Base-by-base conservation (phyloP, 495 filamentous ascomycete genomes). In the Penicillium alfredii region DNA sequence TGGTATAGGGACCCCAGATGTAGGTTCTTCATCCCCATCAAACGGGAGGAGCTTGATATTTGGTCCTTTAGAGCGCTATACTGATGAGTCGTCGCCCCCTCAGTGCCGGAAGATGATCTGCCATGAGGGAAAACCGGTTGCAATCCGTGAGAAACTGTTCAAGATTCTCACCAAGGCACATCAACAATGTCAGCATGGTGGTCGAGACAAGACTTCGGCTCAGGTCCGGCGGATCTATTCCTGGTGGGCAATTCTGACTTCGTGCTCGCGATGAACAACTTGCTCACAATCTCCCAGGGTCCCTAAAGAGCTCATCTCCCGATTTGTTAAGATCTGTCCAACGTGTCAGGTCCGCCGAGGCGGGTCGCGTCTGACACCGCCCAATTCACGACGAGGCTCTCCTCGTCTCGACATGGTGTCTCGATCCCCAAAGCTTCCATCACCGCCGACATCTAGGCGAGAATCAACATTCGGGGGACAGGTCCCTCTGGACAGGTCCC, bases 111-210 rank as follows among this genome's bases (percentile, higher is more conserved):
- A 68, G 35, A 66, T 71, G 63, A 73, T 77, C 32, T 74, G 68
- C 32, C 74, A 78, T 39, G 73, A 77, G 45, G 71, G 68, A n/a
- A 77, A 77, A 43, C 74, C 74, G 6, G 74, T 77, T 17, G 74
- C 74, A n/a, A 71, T 77, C 35, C 69, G 72, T 15, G 74, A 78
- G 51, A 69, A 74, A 35, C 38, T 78, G 11, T 77, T 74, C 50
- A 68, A 72, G 37, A 71, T 78, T 25, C 63, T 78, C 40, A 76
- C 71, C 23, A 69, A 58, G 19, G 73, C 74, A 26, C 74, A 78
- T 44, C 66, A 71, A 21, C 71, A 73, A 45, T 75, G 73, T 17
- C 70, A 77, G 32, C 74, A 78, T 47, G 74, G 74, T 41, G 74
- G 74, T n/a, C 64, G 74, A 34, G 74, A 78, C 49, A 77, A 77